phyloP scores from a whole-genome alignment of 345 rosid genomes.

The Bruguiera gymnorhiza region DNA sequence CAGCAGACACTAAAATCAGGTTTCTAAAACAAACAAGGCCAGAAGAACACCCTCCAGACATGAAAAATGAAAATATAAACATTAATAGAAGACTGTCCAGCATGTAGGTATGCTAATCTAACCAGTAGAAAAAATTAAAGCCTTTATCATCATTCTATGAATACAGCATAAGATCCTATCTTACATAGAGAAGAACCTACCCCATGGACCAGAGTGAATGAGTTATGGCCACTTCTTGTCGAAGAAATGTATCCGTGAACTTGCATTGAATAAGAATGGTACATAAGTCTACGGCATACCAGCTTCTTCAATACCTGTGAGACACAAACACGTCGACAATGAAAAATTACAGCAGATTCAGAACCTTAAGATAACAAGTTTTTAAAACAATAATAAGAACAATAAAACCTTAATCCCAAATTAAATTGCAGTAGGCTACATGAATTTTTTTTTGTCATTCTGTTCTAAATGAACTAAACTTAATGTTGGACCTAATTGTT shows the following conservation, averaged over 20 bases:
- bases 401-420: no score
- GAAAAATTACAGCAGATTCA: not conserved
- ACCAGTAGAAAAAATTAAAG: not conserved
- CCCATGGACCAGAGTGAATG: constrained; percentile 83
- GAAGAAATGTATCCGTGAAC: constrained; percentile 76
- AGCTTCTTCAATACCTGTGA: constrained; percentile 82
- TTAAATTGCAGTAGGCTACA: no score
- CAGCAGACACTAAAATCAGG: not conserved
- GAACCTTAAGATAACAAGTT: not conserved
- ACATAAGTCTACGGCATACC: constrained; percentile 65
- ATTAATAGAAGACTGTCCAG: not conserved
- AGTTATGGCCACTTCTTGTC: constrained; percentile 35
- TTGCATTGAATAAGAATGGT: constrained; percentile 94
- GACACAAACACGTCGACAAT: constrained; percentile 17
- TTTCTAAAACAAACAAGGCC: not conserved
- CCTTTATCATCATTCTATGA: not conserved
- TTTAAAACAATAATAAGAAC: not conserved
- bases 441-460: no score
- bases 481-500: no score
- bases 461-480: no score
- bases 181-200: constrained; percentile 33
- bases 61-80: not conserved
- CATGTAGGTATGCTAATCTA: not conserved
- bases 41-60: not conserved
- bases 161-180: constrained; percentile 7